Conservation (phyloP, 345 rosid genomes). For the Turnera subulata region DNA sequence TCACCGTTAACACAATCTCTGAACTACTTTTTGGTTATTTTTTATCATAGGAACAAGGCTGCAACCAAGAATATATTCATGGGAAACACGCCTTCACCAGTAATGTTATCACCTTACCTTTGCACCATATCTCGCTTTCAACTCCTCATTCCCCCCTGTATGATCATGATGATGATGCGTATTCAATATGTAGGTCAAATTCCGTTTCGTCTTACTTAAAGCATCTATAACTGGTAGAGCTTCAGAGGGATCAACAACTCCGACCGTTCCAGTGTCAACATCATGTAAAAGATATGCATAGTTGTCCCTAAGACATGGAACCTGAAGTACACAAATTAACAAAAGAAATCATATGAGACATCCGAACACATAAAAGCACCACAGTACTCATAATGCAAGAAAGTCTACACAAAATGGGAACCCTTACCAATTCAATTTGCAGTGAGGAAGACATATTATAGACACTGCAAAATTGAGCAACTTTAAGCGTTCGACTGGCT, state of each 20-base stretch:
- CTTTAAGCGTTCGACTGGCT: slow-evolving; percentile 81
- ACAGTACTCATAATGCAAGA: background rate
- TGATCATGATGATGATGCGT: slow-evolving; percentile 96
- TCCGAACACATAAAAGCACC: background rate
- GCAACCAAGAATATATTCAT: no score
- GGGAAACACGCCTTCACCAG: no score
- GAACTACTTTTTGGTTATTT: no score
- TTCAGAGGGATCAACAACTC: slow-evolving; percentile 98
- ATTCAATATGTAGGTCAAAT: slow-evolving; percentile 86
- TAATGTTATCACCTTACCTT: slow-evolving; percentile 54
- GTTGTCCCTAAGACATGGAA: slow-evolving; percentile 83
- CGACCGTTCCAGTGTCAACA: slow-evolving; percentile 94
- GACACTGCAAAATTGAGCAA: slow-evolving; percentile 87
- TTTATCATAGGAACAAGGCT: no score
- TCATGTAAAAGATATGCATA: slow-evolving; percentile 95
- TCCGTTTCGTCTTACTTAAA: slow-evolving; percentile 68
- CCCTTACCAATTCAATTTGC: slow-evolving; percentile 86
- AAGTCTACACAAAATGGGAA: background rate
- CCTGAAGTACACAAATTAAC: slow-evolving; percentile 39
- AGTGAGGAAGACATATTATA: slow-evolving; percentile 69
- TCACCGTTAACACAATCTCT: no score
- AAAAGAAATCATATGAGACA: background rate
- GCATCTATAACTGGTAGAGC: slow-evolving; percentile 82
- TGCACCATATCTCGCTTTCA: slow-evolving; percentile 97
- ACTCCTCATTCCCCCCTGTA: slow-evolving; percentile 80